These are phyloP conservation scores for Kurtzmaniella quercitrusa DNA, from an alignment of 1,139 yeast species.

Conservation along the genomic window DNA sequence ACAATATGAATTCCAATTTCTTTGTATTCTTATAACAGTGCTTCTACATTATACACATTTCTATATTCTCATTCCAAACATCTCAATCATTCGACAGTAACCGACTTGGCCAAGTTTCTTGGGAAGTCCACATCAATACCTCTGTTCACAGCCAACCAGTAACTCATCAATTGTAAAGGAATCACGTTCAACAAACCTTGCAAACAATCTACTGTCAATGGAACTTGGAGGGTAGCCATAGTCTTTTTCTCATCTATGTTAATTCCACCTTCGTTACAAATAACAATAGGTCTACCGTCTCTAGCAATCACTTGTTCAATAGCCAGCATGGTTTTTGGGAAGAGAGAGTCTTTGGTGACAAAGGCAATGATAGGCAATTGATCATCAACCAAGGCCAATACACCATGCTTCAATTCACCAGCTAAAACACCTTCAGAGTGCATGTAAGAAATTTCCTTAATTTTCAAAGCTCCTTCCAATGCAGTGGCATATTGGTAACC, in stretches of 20 bases:
- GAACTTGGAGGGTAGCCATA: constrained; percentile 77
- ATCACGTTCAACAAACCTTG: constrained; percentile 94
- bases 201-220: constrained; percentile 92
- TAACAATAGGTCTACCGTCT: constrained; percentile 92
- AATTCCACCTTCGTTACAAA: constrained; percentile 85
- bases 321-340: constrained; percentile 95
- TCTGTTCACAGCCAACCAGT: constrained; percentile 93
- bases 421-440: constrained; percentile 99
- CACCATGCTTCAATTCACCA: constrained; percentile 98
- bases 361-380: constrained; percentile 90
- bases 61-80: background rate
- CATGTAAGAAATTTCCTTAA: constrained; percentile 97
- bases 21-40: background rate
- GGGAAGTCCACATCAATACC: constrained; percentile 99
- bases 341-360: constrained; percentile 95
- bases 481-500: constrained; percentile 98
- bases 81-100: constrained; percentile 72
- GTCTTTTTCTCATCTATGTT: constrained; percentile 52
- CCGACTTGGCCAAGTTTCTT: constrained; percentile 96
- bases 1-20: no score
- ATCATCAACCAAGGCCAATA: constrained; percentile 92
- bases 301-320: constrained; percentile 97
- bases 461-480: constrained; percentile 95
- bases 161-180: constrained; percentile 93
- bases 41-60: background rate